Evolutionary conservation across 2,329 filamentous ascomycete species (phyloP), one percentile per base, ranked within the genome.

Genomic region (Botrytis porri): DNA sequence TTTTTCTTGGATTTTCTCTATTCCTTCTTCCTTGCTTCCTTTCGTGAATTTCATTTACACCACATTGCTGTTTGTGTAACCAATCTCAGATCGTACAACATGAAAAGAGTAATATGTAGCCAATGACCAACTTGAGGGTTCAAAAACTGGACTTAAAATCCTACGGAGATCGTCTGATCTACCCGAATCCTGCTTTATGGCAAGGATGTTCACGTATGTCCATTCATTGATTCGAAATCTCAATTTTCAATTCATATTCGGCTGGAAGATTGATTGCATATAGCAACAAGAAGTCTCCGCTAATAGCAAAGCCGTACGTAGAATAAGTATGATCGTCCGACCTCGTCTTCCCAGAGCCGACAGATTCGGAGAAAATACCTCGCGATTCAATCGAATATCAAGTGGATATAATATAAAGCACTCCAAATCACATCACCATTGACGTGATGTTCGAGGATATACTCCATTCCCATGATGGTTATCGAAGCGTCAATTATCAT

Each of bases 161-260:
- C 45, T 39, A 66, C 45, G 45, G 70, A 71, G 61, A 67, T 72
- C 62, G 70, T 72, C 61, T 72, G 70, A 72, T 72, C 70, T 72
- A 59, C 22, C 70, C 61, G 45, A 54, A 45, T 59, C 54, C 65
- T 67, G 65, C 51, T 67, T 67, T 41, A 20, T 20, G 9, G 37
- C 37, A 41, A 41, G 65, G 25, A 43, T 41, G 32, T n/a, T 54
- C 32, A 39, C 25, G 14, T 10, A n/a, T 41, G 32, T 48, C 35
- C 22, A 41, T 14, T 67, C 25, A 54, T 67, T 67, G 35, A 25
- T 32, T 54, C 7, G 41, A 14, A 29, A 8, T 29, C 29, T 14
- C 18, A 41, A 41, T 54, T 16, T 66, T 35, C 22, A 37, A n/a
- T 66, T 18, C 25, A 22, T 66, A 25, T 39, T 54, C 16, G 25